Evolutionary conservation across 768 basidiomycete genomes (phyloP), one percentile per base, ranked within the genome.

Genomic region (Cantharellus anzutake): DNA sequence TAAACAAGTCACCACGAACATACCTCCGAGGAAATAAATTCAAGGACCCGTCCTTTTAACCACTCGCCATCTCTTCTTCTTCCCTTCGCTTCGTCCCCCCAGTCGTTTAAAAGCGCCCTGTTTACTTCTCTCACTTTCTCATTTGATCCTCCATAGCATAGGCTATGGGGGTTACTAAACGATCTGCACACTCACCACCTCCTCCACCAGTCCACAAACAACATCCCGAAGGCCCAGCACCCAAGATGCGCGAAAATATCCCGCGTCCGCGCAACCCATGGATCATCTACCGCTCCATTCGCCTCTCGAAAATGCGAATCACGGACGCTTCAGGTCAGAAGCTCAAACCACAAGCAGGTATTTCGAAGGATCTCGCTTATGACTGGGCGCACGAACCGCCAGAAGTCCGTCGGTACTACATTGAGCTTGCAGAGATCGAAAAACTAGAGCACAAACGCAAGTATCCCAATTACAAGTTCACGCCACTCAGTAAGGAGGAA

Each of bases 231-330:
- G 44, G 44, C 29, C 44, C 44, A 11, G 11, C 44, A 0, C 44
- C 44, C 44, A 11, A 48, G 44, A 29, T 29, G 20, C 20, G 44
- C 44, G 44, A 48, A 29, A 55, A 57, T 37, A 53, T 39, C 11
- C 82, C 83, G 5, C 76, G 87, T 0, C 86, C 87, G 2, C 80
- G 81, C 5, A 90, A 89, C 67, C 81, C 86, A 0, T 90, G 85
- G 84, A 89, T 90, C 61, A 63, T 89, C 14, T 90, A 84, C 69
- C 79, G 87, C 48, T 79, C 82, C 2, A 75, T 79, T 62, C 80
- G 77, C 66, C 71, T 78, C 50, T 11, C 52, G 7, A 7, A 37
- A 7, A 11, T 55, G 11, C 14, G 7, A 7, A 37, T 7, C 7
- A 11, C 14, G 52, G 29, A 11, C 11, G 29, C 44, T 48, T 29